A percentile compares a stretch with the other conserved stretches of the same genome.
Evolutionary conservation across 2,329 filamentous ascomycete species (phyloP).

Genomic region (Aotearoamyces nothofagi): DNA sequence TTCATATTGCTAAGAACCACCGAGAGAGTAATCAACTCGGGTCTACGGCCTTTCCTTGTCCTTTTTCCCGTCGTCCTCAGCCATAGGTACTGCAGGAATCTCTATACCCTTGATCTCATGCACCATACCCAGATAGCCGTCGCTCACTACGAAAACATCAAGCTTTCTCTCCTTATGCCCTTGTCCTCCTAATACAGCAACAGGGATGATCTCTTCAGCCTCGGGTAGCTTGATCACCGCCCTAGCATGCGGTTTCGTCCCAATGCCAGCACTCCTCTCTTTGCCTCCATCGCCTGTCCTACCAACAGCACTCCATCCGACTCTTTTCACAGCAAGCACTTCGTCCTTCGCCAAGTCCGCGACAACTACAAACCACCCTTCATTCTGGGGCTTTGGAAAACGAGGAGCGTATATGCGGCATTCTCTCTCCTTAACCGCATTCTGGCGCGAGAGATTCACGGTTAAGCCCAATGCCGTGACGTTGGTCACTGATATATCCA

Average conservation of each 20-base stretch:
- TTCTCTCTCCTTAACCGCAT: slow-evolving; percentile 47
- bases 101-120: slow-evolving; percentile 16
- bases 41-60: slow-evolving; percentile 4
- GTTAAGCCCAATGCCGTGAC: slow-evolving; percentile 48
- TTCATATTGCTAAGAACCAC: too few relatives aligned
- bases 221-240: slow-evolving; percentile 36
- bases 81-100: slow-evolving; percentile 12
- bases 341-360: slow-evolving; percentile 55
- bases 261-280: slow-evolving; percentile 21
- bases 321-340: slow-evolving; percentile 71
- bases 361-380: slow-evolving; percentile 81
- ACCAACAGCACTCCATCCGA: slow-evolving; percentile 46
- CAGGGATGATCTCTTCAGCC: slow-evolving; percentile 18
- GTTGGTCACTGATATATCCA: slow-evolving; percentile 45
- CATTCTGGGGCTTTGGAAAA: slow-evolving; percentile 88
- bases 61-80: slow-evolving; percentile 6
- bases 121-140: slow-evolving; percentile 70
- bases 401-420: slow-evolving; percentile 71
- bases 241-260: slow-evolving; percentile 34
- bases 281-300: slow-evolving; percentile 7
- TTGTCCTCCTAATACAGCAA: slow-evolving; percentile 10
- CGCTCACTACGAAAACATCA: slow-evolving; percentile 67
- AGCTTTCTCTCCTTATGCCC: slow-evolving; percentile 37
- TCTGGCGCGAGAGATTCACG: slow-evolving; percentile 49
- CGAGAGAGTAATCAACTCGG: too few relatives aligned